These are phyloP conservation scores for Helicocarpus griseus DNA, from an alignment of 2,329 filamentous ascomycete genomes.

Conservation along the genomic window DNA sequence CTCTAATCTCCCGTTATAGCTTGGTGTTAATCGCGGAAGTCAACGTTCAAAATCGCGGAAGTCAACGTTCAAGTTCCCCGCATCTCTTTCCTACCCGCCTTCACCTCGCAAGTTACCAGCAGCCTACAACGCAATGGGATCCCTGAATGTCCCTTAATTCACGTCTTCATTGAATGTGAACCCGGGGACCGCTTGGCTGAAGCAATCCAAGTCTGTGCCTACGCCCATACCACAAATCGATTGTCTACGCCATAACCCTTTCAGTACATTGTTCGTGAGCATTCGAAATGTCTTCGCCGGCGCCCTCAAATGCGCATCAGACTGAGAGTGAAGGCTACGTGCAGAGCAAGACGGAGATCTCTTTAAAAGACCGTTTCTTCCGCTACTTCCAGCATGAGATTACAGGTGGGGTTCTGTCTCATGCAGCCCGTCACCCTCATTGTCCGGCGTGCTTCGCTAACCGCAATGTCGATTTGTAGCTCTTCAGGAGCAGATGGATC, in stretches of 20 bases:
- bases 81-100: background rate
- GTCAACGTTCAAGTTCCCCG: background rate
- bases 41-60: background rate
- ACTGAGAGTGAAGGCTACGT: constrained; percentile 19
- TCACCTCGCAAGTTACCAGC: background rate
- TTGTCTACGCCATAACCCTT: background rate
- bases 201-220: background rate
- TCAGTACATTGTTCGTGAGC: background rate
- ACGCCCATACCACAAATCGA: background rate
- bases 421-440: background rate
- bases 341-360: constrained; percentile 26
- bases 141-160: background rate
- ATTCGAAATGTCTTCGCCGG: background rate
- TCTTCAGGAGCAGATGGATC: constrained; percentile 65
- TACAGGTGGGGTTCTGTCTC: constrained; percentile 43
- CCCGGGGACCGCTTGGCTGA: background rate
- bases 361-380: constrained; percentile 70
- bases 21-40: background rate
- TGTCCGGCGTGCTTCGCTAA: background rate
- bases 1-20: no score
- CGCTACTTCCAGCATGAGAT: constrained; percentile 70
- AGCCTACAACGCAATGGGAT: background rate
- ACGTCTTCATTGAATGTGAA: background rate
- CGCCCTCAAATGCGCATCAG: background rate
- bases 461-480: constrained; percentile 38